Percentiles rank a stretch among this genome's conserved stretches.
Evolutionary conservation across 1,284 basidiomycete species (phyloP).

Genomic region (Fomitopsis schrenkii): DNA sequence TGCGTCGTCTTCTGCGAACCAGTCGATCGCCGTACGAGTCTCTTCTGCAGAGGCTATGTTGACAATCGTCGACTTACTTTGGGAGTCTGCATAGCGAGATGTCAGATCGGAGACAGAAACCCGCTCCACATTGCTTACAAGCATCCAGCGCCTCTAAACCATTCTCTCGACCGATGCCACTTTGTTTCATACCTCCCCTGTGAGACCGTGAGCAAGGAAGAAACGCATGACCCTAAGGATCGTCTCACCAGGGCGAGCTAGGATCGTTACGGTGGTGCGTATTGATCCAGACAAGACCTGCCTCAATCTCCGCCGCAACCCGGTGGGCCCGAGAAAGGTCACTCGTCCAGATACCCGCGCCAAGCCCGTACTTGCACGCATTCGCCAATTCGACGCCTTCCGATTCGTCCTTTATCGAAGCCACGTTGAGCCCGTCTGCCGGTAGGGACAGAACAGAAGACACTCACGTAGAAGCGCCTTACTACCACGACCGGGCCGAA

Average conservation of each 20-base stretch:
- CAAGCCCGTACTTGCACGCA: constrained; percentile 73
- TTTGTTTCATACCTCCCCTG: constrained; percentile 85
- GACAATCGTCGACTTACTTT: constrained; percentile 75
- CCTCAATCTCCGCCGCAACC: constrained; percentile 59
- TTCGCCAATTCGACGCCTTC: constrained; percentile 72
- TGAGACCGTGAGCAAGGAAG: background rate
- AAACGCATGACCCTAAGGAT: constrained; percentile 6
- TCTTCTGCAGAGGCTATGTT: constrained; percentile 62
- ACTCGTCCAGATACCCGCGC: constrained; percentile 77
- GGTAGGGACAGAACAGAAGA: background rate
- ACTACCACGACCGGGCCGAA: constrained; percentile 78
- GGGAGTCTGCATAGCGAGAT: constrained; percentile 49
- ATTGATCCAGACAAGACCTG: constrained; percentile 82
- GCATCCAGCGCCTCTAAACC: constrained; percentile 74
- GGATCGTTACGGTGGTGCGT: constrained; percentile 86
- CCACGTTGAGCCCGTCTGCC: background rate
- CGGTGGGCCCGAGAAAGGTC: constrained; percentile 72
- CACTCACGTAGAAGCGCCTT: constrained; percentile 55
- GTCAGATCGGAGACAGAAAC: background rate
- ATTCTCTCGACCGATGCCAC: constrained; percentile 79
- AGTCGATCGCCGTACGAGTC: constrained; percentile 60
- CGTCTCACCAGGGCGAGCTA: constrained; percentile 72
- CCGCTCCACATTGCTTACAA: constrained; percentile 41
- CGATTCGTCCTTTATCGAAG: constrained; percentile 45
- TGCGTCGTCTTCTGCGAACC: constrained; percentile 61